Percentiles rank a stretch among this genome's conserved stretches.
Conservation (phyloP, 371 early-diverging fungal species). For the Mortierella sp. region DNA sequence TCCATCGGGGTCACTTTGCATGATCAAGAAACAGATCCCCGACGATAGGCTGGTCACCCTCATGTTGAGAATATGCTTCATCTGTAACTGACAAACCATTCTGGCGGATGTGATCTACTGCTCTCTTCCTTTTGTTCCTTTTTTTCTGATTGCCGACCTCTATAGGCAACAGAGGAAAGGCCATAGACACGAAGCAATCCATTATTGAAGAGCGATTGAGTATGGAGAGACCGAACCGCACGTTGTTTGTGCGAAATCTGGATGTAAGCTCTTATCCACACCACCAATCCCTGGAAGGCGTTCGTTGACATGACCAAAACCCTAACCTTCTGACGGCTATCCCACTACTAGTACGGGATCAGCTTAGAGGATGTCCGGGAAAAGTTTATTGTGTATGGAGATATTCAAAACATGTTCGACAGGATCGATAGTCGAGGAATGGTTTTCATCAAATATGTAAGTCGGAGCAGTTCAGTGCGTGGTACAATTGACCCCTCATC, state of each 20-base stretch:
- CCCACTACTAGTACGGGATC: conserved; percentile 17
- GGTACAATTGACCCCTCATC: background rate
- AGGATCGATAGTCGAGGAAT: conserved; percentile 43
- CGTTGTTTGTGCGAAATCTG: conserved; percentile 50
- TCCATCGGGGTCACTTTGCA: no score
- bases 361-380: conserved; percentile 16
- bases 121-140: background rate
- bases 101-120: background rate
- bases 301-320: no score
- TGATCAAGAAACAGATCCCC: no score
- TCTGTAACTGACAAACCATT: background rate
- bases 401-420: conserved; percentile 31
- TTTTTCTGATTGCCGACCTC: background rate
- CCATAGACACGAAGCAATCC: conserved; percentile 13
- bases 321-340: background rate
- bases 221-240: conserved; percentile 48
- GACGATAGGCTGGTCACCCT: background rate
- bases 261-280: conserved; percentile 26
- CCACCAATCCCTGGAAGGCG: no score
- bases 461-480: background rate
- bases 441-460: conserved; percentile 51
- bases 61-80: background rate
- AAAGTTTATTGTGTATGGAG: conserved; percentile 30
- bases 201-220: conserved; percentile 40
- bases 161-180: conserved; percentile 4